Percentiles rank a stretch among this genome's conserved stretches.
phyloP scores from a whole-genome alignment of 441 rosid genomes.

The Hypseocharis bilobata region DNA sequence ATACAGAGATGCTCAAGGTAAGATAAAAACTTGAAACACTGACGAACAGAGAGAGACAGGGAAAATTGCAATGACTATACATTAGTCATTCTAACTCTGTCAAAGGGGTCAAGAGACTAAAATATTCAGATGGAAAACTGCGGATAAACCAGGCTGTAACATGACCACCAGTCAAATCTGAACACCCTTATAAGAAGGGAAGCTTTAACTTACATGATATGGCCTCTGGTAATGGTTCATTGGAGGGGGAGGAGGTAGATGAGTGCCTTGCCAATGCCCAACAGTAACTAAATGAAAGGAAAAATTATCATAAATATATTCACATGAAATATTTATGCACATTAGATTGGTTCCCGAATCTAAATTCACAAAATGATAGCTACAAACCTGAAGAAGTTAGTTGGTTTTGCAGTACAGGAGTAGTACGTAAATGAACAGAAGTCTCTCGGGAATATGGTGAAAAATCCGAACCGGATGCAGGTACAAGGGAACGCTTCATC shows the following conservation, averaged over 20 bases:
- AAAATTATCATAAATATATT: neutral
- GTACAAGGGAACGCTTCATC: slow-evolving; percentile 19
- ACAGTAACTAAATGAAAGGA: slow-evolving; percentile 10
- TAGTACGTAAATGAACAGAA: slow-evolving; percentile 11
- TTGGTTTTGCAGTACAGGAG: slow-evolving; percentile 7
- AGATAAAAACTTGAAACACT: too few species aligned
- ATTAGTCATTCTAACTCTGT: too few species aligned
- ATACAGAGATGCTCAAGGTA: too few species aligned
- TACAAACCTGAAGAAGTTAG: slow-evolving; percentile 17
- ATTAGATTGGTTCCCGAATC: neutral
- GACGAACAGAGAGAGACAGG: too few species aligned
- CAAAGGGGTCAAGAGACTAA: too few species aligned
- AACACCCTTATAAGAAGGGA: neutral
- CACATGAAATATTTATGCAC: neutral
- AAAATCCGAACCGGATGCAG: slow-evolving; percentile 13
- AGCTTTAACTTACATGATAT: slow-evolving; percentile 15
- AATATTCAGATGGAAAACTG: too few species aligned
- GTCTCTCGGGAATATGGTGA: slow-evolving; percentile 15
- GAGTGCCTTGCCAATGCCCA: slow-evolving; percentile 8
- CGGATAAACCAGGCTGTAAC: too few species aligned
- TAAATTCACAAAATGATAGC: neutral
- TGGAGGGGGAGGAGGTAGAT: neutral
- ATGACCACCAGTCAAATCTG: too few species aligned
- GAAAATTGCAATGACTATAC: neutral
- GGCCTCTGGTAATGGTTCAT: slow-evolving; percentile 14